These are phyloP conservation scores for Rhexocercosporidium sp. DNA, from an alignment of 2,329 filamentous ascomycete species.

Conservation along the genomic window DNA sequence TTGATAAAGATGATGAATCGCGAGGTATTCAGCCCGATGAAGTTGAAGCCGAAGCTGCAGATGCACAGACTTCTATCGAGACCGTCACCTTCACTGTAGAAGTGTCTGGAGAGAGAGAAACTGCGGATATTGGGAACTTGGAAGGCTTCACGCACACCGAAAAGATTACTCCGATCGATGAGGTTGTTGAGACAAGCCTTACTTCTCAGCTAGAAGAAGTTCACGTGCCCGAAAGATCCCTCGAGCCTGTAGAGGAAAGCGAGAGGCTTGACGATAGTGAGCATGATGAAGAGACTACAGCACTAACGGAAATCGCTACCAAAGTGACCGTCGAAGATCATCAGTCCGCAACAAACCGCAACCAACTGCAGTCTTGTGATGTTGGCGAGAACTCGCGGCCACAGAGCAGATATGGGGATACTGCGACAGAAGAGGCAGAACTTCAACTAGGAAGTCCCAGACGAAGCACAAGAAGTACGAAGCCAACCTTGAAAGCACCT, in stretches of 20 bases:
- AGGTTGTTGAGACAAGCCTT: neutral
- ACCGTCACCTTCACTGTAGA: too few species aligned
- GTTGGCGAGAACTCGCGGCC: neutral
- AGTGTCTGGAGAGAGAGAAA: neutral
- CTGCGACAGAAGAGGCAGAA: slow-evolving; percentile 11
- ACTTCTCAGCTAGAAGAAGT: neutral
- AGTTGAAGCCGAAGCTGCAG: neutral
- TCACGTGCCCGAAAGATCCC: neutral
- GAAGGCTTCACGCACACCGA: neutral
- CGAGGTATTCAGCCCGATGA: neutral
- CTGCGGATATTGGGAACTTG: neutral
- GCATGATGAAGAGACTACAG: slow-evolving; percentile 1
- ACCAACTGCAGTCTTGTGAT: neutral
- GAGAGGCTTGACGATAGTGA: neutral
- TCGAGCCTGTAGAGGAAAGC: neutral
- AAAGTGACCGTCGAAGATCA: neutral
- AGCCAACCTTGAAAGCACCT: slow-evolving; percentile 15
- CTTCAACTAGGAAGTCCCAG: slow-evolving; percentile 21
- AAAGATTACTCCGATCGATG: neutral
- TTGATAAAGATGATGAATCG: neutral
- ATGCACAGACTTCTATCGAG: too few species aligned
- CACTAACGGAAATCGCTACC: neutral
- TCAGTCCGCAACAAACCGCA: neutral
- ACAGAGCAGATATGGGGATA: neutral
- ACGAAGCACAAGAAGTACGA: slow-evolving; percentile 29